phyloP scores from a whole-genome alignment of 371 early-diverging fungal species.

The Mucor indicus region DNA sequence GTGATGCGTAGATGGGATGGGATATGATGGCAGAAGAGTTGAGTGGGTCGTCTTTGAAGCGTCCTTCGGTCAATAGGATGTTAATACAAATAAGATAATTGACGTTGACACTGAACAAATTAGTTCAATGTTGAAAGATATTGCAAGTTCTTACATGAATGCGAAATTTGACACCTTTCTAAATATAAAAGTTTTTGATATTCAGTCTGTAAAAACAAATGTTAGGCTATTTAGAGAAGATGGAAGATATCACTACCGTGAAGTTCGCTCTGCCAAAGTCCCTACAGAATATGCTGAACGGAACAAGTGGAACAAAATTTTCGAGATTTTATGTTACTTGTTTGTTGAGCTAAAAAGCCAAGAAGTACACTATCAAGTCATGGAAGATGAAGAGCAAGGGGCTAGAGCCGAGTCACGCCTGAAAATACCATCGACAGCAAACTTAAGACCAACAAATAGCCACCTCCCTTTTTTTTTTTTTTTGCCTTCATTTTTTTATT shows the following conservation, averaged over 20 bases:
- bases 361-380: slow-evolving; percentile 1
- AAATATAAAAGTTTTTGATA: slow-evolving; percentile 7
- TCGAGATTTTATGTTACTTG: slow-evolving; percentile 10
- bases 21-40: neutral
- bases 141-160: slow-evolving; percentile 6
- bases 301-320: slow-evolving; percentile 9
- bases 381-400: slow-evolving; percentile 5
- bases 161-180: slow-evolving; percentile 3
- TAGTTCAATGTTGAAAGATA: slow-evolving; percentile 6
- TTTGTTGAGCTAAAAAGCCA: slow-evolving; percentile 1
- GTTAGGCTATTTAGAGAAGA: slow-evolving; percentile 3
- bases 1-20: slow-evolving; percentile 4
- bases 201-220: slow-evolving; percentile 4
- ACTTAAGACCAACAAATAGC: no score
- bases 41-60: slow-evolving; percentile 12
- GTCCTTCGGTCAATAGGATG: slow-evolving; percentile 6
- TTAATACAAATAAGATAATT: slow-evolving; percentile 6
- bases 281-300: slow-evolving; percentile 4
- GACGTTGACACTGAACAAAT: slow-evolving; percentile 13
- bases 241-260: neutral
- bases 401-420: no score
- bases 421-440: no score
- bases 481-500: no score
- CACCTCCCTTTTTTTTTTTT: no score
- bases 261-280: slow-evolving; percentile 7